Evolutionary conservation across 371 early-diverging fungal genomes (phyloP).

Genomic region (Mortierella sp.): DNA sequence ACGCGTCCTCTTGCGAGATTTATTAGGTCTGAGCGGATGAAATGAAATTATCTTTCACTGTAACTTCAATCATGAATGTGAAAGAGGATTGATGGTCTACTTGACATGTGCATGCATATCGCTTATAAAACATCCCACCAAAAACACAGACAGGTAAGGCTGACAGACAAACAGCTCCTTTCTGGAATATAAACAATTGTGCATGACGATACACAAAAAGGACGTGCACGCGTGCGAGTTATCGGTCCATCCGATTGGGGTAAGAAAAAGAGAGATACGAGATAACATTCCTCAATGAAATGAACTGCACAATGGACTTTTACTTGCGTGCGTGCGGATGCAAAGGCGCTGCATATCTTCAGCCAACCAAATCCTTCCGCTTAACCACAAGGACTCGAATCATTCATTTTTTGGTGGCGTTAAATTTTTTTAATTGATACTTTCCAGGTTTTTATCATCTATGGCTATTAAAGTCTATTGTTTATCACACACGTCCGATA

Average conservation of each 20-base stretch:
- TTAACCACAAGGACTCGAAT: too few relatives aligned
- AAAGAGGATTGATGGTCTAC: not conserved
- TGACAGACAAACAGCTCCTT: not conserved
- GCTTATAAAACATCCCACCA: too few relatives aligned
- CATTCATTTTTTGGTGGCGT: too few relatives aligned
- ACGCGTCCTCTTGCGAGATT: too few relatives aligned
- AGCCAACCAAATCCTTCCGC: not conserved
- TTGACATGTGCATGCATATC: not conserved
- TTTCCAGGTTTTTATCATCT: too few relatives aligned
- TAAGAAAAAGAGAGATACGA: too few relatives aligned
- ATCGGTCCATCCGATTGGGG: not conserved
- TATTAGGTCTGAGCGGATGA: too few relatives aligned
- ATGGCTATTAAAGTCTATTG: too few relatives aligned
- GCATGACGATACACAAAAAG: not conserved
- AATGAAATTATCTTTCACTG: too few relatives aligned
- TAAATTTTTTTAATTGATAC: too few relatives aligned
- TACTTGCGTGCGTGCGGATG: not conserved
- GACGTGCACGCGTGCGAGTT: slow-evolving; percentile 1
- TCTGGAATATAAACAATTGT: not conserved
- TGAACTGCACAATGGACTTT: not conserved
- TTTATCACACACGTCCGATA: too few relatives aligned
- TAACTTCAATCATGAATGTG: not conserved
- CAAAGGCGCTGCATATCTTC: not conserved
- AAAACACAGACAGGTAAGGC: not conserved
- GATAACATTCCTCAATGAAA: not conserved